A percentile compares a stretch with the other conserved stretches of the same genome.
phyloP scores from a whole-genome alignment of 495 filamentous ascomycete genomes.

The Daldinia loculata region DNA sequence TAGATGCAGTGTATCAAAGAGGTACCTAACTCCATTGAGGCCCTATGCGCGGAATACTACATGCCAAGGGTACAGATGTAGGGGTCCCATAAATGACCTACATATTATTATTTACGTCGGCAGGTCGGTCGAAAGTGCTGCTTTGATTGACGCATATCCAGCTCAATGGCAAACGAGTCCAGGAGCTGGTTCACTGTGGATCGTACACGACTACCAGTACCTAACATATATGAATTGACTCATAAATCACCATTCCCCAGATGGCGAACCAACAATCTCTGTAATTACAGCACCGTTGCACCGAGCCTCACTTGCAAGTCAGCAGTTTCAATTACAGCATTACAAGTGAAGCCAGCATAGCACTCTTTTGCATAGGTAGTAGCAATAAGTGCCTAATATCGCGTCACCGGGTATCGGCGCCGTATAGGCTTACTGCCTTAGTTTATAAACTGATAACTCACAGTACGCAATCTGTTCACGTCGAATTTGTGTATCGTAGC shows the following conservation, averaged over 20 bases:
- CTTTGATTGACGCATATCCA: constrained; percentile 2
- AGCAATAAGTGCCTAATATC: not conserved
- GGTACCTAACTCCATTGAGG: not conserved
- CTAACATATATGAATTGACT: not conserved
- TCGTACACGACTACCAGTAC: not conserved
- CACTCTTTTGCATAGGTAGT: not conserved
- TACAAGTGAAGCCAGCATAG: not conserved
- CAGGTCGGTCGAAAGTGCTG: not conserved
- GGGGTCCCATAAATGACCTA: not conserved
- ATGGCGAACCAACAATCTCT: not conserved
- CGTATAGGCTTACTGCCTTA: not conserved
- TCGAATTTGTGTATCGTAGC: not conserved
- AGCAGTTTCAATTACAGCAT: not conserved
- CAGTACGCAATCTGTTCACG: not conserved
- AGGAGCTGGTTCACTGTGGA: not conserved
- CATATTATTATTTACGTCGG: constrained; percentile 1
- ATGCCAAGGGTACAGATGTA: not conserved
- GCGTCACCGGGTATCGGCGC: not conserved
- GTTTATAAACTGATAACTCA: not conserved
- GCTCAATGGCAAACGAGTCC: not conserved
- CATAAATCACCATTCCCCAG: not conserved
- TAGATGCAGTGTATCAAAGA: no score
- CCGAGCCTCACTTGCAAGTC: not conserved
- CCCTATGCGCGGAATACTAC: not conserved
- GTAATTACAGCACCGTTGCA: not conserved